A percentile compares a stretch with the other conserved stretches of the same genome.
Evolutionary conservation across 73 alveolate species (phyloP).

Genomic region (Stentor roeselii): DNA sequence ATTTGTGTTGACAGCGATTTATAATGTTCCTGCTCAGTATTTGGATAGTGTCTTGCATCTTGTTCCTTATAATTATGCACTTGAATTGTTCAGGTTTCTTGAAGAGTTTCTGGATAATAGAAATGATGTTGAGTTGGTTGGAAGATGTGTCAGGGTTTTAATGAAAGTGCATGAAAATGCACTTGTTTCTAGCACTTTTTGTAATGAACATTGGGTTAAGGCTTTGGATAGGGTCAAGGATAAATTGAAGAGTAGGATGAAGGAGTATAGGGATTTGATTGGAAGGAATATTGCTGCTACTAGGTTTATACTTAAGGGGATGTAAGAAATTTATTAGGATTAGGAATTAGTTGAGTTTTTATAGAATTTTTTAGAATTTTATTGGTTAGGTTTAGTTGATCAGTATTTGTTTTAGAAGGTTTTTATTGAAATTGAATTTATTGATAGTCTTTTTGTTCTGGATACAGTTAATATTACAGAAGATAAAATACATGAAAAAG

Average conservation of each 20-base stretch:
- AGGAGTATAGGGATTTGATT: constrained; percentile 30
- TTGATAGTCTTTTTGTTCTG: too few species aligned
- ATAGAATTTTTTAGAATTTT: too few species aligned
- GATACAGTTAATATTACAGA: too few species aligned
- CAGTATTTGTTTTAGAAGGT: too few species aligned
- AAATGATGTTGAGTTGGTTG: constrained; percentile 56
- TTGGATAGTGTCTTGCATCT: constrained; percentile 61
- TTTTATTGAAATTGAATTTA: too few species aligned
- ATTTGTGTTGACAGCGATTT: constrained; percentile 44
- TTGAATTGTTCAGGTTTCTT: constrained; percentile 63
- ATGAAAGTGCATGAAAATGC: constrained; percentile 30
- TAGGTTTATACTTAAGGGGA: constrained; percentile 30
- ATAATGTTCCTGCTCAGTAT: constrained; percentile 42
- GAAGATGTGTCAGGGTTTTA: constrained; percentile 68
- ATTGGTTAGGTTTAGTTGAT: too few species aligned
- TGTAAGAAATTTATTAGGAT: background rate
- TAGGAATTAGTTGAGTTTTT: background rate
- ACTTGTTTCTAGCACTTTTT: background rate
- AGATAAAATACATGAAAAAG: too few species aligned
- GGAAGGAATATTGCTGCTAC: constrained; percentile 46
- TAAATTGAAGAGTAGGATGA: background rate
- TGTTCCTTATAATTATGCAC: constrained; percentile 58
- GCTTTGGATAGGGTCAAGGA: constrained; percentile 26
- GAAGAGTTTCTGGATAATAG: constrained; percentile 52
- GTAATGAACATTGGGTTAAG: constrained; percentile 3